Evolutionary conservation across 2,329 filamentous ascomycete genomes (phyloP).

Genomic region (Colletotrichum sp.): DNA sequence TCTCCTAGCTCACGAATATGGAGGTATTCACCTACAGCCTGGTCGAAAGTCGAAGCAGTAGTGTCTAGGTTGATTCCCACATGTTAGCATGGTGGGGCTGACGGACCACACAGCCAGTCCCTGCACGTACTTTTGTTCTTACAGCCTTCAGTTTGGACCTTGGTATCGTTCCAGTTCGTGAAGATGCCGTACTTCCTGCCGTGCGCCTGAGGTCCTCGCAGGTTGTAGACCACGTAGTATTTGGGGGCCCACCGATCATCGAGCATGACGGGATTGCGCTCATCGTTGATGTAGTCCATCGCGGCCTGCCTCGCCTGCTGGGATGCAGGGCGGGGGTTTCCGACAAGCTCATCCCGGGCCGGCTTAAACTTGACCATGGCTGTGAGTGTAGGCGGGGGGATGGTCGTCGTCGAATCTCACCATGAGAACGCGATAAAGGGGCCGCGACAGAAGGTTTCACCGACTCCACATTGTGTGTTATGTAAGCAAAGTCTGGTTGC

Average conservation of each 20-base stretch:
- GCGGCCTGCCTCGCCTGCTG: background rate
- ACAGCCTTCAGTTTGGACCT: background rate
- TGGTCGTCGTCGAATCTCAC: background rate
- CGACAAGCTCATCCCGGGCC: background rate
- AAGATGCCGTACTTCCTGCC: background rate
- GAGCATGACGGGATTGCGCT: background rate
- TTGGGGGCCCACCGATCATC: background rate
- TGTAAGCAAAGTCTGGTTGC: fast-evolving
- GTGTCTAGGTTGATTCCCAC: background rate
- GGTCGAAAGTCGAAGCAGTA: background rate
- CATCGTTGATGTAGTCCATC: background rate
- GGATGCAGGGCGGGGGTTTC: background rate
- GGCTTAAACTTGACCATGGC: background rate
- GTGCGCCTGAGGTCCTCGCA: background rate
- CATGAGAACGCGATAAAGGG: background rate
- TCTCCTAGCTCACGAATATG: background rate
- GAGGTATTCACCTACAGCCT: background rate
- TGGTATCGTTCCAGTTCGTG: background rate
- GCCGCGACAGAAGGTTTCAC: background rate
- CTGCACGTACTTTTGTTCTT: background rate
- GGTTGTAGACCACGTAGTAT: background rate
- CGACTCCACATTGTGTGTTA: fast-evolving
- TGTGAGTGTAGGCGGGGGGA: background rate
- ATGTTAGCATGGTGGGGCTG: background rate
- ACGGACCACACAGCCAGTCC: background rate